Evolutionary conservation across 2,329 filamentous ascomycete genomes (phyloP), one percentile per base, ranked within the genome.

Genomic region (Xylariaceae sp.): DNA sequence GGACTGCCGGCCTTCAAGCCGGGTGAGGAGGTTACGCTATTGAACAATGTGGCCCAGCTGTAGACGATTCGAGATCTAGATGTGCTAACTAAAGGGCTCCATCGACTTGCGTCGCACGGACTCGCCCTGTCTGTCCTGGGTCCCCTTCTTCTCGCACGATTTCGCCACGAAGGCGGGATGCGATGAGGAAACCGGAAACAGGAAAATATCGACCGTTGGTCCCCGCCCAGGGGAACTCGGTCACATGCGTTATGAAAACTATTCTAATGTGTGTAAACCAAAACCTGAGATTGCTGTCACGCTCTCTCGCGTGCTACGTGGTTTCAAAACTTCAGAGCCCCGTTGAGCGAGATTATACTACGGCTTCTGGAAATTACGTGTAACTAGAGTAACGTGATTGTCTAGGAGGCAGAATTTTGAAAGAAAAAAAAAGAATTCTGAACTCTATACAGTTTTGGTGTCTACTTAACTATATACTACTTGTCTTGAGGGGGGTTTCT

Each of bases 1-100:
- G 66, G 67, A 15, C 49, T 99, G 62, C 94, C 94, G 13, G 88
- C 94, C 4, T 99, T 99, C 78, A 96, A 96, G 78, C 91, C 91
- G 3, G 94, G 94, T 15, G 92, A 99, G 76, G 91, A 97, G 74
- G 91, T 97, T 47, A 81, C 85, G 67, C 77, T 99, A 56, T 70
- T 96, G 66, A 92, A 95, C 71, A 89, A 95, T 62, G 84, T 89
- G 66, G 83, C 90, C 55, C 92, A 96, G 75, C 74, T 96, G 67
- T 96, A 51, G 29, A 41, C 13, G 19, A 13, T 10, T 3, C 13
- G 67, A 71, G 2, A 13, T 39, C 15, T 43, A 21, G 6, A 13
- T 1, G 40, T 65, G 9, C 22, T 22, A 7, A 19, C 37, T 47
- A 9, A 15, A 26, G 19, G 9, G 36, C 16, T 16, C 36, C 7